A percentile compares a stretch with the other conserved stretches of the same genome.
phyloP scores from a whole-genome alignment of 176 grass and related monocot species.

The Eragrostis curvula region DNA sequence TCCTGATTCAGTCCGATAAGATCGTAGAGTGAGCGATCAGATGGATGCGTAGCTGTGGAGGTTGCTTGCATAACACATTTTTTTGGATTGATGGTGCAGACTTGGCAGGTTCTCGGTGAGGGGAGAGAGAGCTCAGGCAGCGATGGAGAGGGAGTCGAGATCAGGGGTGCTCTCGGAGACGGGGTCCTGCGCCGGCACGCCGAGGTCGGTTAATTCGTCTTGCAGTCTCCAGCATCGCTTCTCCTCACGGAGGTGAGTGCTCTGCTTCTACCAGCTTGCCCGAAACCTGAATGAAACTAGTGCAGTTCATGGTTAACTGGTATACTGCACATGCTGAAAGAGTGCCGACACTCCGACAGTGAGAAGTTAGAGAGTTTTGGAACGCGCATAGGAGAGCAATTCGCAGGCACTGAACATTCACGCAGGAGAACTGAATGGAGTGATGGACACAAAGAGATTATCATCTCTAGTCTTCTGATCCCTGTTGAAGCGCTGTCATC shows the following conservation, averaged over 20 bases:
- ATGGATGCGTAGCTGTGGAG: neutral
- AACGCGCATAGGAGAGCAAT: neutral
- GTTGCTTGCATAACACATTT: slow-evolving; percentile 4
- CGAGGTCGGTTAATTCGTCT: slow-evolving; percentile 30
- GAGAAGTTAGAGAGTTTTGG: neutral
- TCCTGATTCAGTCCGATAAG: slow-evolving; percentile 13
- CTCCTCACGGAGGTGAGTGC: slow-evolving; percentile 42
- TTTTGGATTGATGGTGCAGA: neutral
- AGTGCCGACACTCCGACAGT: slow-evolving; percentile 1
- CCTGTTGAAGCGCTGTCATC: slow-evolving; percentile 27
- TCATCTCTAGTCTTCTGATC: neutral
- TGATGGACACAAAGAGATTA: neutral
- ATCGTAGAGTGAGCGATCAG: neutral
- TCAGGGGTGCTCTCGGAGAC: slow-evolving; percentile 53
- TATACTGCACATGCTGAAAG: neutral
- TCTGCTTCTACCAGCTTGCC: neutral
- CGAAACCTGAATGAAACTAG: neutral
- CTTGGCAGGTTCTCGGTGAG: slow-evolving; percentile 40
- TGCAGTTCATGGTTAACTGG: neutral
- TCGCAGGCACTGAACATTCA: neutral
- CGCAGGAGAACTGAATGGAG: neutral
- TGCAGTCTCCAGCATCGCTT: slow-evolving; percentile 39
- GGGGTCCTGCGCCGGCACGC: slow-evolving; percentile 53
- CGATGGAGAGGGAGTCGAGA: slow-evolving; percentile 51
- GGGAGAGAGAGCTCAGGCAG: neutral